Conservation (phyloP, 2,329 filamentous ascomycete genomes). For the Fusarium odoratissimum region DNA sequence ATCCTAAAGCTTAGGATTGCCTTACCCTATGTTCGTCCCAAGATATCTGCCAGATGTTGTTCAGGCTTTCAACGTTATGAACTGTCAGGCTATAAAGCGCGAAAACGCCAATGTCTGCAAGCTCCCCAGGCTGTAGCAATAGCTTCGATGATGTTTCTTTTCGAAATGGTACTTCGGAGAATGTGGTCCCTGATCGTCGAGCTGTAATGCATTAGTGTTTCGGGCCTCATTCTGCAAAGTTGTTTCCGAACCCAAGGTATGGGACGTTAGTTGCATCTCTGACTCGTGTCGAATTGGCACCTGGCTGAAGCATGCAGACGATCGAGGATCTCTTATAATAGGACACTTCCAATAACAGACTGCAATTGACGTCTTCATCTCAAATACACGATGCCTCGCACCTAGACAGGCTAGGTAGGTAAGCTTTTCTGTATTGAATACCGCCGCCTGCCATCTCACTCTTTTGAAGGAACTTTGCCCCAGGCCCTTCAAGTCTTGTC, state of each 20-base stretch:
- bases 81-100: too few species aligned
- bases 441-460: neutral
- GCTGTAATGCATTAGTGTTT: conserved; percentile 5
- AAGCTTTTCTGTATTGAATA: neutral
- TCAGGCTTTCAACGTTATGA: neutral
- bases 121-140: neutral
- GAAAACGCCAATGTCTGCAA: too few species aligned
- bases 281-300: conserved; percentile 3
- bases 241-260: neutral
- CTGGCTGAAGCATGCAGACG: neutral
- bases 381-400: neutral
- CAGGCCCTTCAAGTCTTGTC: neutral
- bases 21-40: neutral
- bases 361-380: too few species aligned
- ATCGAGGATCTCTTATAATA: neutral
- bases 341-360: neutral
- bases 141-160: neutral
- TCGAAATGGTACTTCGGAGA: neutral
- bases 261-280: neutral
- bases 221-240: conserved; percentile 4
- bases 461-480: neutral
- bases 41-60: neutral
- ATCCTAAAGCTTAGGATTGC: neutral
- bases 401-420: neutral
- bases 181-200: neutral